These are phyloP conservation scores for Barbarea vulgaris DNA, from an alignment of 345 rosid genomes.

Conservation along the genomic window DNA sequence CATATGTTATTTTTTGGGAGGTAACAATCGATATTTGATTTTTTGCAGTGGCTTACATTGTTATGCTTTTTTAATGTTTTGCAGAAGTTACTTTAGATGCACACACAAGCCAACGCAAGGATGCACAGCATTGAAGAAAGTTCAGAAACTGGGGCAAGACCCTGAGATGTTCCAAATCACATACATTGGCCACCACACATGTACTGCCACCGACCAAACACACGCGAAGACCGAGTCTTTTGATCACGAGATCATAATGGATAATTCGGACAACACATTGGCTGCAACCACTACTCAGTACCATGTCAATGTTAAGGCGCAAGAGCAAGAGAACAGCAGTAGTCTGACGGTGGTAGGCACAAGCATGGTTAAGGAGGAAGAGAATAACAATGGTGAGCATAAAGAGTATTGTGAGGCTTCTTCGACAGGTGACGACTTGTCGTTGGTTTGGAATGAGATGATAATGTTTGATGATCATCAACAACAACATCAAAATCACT, in stretches of 20 bases:
- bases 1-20: not conserved
- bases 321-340: slow-evolving; percentile 31
- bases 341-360: not conserved
- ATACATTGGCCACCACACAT: slow-evolving; percentile 70
- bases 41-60: slow-evolving; percentile 21
- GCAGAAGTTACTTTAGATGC: slow-evolving; percentile 91
- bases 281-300: not conserved
- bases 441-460: slow-evolving; percentile 35
- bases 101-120: slow-evolving; percentile 69
- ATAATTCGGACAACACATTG: slow-evolving; percentile 19
- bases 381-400: slow-evolving; percentile 10
- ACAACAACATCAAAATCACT: slow-evolving; percentile 18
- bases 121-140: slow-evolving; percentile 74
- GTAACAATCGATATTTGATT: not conserved
- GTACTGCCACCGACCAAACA: slow-evolving; percentile 40
- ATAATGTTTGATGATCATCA: slow-evolving; percentile 36
- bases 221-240: slow-evolving; percentile 20
- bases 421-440: slow-evolving; percentile 26
- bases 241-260: slow-evolving; percentile 17
- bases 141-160: slow-evolving; percentile 62
- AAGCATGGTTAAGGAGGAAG: slow-evolving; percentile 31
- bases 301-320: slow-evolving; percentile 13
- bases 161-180: slow-evolving; percentile 54
- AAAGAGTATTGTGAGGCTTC: slow-evolving; percentile 29
- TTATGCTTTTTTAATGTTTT: slow-evolving; percentile 18